phyloP scores from a whole-genome alignment of 805 yeast genomes.

The Brettanomyces naardenensis region DNA sequence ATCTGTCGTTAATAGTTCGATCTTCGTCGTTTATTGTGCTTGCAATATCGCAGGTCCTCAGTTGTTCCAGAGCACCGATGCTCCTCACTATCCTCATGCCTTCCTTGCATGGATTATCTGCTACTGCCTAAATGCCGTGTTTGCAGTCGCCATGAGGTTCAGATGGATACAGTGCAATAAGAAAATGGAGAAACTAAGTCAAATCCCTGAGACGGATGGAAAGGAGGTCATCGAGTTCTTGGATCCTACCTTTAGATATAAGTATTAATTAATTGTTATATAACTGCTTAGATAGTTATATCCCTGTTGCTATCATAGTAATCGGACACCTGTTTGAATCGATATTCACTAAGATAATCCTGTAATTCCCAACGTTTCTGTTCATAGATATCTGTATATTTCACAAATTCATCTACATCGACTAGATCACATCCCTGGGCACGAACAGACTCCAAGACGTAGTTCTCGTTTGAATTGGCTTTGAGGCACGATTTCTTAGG shows the following conservation, averaged over 20 bases:
- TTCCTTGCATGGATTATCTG: conserved; percentile 47
- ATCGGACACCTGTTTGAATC: conserved; percentile 1
- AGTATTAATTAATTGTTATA: conserved; percentile 9
- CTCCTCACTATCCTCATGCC: conserved; percentile 51
- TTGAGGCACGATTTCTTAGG: conserved; percentile 1
- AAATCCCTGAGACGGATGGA: conserved; percentile 1
- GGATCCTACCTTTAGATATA: conserved; percentile 15
- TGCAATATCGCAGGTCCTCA: conserved; percentile 70
- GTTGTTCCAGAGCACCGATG: conserved; percentile 47
- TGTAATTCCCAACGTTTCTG: not conserved
- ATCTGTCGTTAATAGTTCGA: conserved; percentile 46
- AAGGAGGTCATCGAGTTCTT: conserved; percentile 7
- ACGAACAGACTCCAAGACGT: not conserved
- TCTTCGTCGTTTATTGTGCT: conserved; percentile 53
- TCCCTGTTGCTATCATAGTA: too few species aligned
- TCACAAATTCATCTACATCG: conserved; percentile 3
- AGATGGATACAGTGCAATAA: conserved; percentile 9
- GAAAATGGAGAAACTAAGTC: conserved; percentile 3
- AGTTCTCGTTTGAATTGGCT: conserved; percentile 1
- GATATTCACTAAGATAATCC: not conserved
- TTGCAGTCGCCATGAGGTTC: conserved; percentile 10
- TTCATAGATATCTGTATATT: conserved; percentile 1
- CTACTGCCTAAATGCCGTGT: conserved; percentile 22
- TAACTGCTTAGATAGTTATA: too few species aligned
- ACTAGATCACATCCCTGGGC: conserved; percentile 3